phyloP scores from a whole-genome alignment of 2,329 filamentous ascomycete genomes.

The Cadophora luteo-olivacea region DNA sequence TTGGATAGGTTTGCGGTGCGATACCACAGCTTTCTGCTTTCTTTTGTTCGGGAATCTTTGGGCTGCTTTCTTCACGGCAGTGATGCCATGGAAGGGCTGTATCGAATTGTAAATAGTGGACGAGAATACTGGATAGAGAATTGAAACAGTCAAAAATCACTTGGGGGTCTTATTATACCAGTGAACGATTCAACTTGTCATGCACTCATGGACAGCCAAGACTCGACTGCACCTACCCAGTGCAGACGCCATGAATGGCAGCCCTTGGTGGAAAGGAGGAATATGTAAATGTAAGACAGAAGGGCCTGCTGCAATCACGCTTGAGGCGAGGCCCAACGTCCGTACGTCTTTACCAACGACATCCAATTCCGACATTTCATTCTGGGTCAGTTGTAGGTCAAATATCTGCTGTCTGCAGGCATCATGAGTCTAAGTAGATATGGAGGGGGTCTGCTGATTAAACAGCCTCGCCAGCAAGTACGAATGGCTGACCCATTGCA shows the following conservation, averaged over 20 bases:
- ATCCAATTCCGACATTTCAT: too few relatives aligned
- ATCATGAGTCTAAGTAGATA: background rate
- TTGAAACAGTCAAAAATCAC: slow-evolving; percentile 12
- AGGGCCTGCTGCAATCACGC: too few relatives aligned
- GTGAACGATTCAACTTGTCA: background rate
- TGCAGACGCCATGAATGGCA: too few relatives aligned
- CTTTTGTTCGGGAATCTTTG: background rate
- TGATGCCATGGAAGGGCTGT: background rate
- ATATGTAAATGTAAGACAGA: background rate
- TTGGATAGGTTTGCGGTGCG: slow-evolving; percentile 16
- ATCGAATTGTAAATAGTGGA: background rate
- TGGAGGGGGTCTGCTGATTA: slow-evolving; percentile 5
- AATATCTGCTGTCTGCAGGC: background rate
- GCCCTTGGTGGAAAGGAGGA: background rate
- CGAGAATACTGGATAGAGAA: slow-evolving; percentile 5
- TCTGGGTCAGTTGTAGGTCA: too few relatives aligned
- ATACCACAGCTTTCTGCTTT: slow-evolving; percentile 23
- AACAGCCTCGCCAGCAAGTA: background rate
- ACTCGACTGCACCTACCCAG: background rate
- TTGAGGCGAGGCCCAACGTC: too few relatives aligned
- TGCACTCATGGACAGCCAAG: background rate
- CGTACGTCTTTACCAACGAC: too few relatives aligned
- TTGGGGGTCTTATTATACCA: background rate
- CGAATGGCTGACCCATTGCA: background rate
- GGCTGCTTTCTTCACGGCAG: background rate